Evolutionary conservation across 2,329 filamentous ascomycete genomes (phyloP).

Genomic region (Hypoxylon sp.): DNA sequence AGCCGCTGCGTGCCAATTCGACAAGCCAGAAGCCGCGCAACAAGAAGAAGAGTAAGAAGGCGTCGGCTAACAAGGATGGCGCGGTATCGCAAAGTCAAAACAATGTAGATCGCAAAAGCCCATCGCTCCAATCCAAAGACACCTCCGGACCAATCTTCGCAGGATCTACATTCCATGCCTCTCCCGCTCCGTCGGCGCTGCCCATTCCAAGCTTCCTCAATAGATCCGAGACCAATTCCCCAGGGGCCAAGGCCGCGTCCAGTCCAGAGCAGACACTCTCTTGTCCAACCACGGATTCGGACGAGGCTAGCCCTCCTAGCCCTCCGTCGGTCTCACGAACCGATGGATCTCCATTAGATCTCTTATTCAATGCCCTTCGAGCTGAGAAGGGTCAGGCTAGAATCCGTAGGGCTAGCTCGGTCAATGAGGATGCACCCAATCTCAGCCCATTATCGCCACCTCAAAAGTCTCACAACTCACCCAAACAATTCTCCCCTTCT

Average conservation of each 20-base stretch:
- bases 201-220: constrained; percentile 90
- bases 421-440: constrained; percentile 57
- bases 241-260: constrained; percentile 59
- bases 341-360: constrained; percentile 83
- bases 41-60: constrained; percentile 47
- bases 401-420: constrained; percentile 66
- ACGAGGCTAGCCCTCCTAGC: constrained; percentile 62
- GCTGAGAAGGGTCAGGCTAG: constrained; percentile 81
- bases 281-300: constrained; percentile 66
- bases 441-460: constrained; percentile 67
- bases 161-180: constrained; percentile 94
- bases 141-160: constrained; percentile 77
- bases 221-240: constrained; percentile 78
- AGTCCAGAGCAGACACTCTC: constrained; percentile 61
- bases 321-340: constrained; percentile 51
- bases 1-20: constrained; percentile 47
- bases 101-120: constrained; percentile 60
- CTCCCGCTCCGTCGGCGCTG: constrained; percentile 88
- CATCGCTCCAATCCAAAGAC: constrained; percentile 62
- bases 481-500: constrained; percentile 52
- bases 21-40: constrained; percentile 50
- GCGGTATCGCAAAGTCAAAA: constrained; percentile 59
- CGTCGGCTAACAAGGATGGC: constrained; percentile 51
- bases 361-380: constrained; percentile 90
- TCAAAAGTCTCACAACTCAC: constrained; percentile 51